Evolutionary conservation across 2,329 filamentous ascomycete species (phyloP).

Genomic region (Colletotrichum scovillei): DNA sequence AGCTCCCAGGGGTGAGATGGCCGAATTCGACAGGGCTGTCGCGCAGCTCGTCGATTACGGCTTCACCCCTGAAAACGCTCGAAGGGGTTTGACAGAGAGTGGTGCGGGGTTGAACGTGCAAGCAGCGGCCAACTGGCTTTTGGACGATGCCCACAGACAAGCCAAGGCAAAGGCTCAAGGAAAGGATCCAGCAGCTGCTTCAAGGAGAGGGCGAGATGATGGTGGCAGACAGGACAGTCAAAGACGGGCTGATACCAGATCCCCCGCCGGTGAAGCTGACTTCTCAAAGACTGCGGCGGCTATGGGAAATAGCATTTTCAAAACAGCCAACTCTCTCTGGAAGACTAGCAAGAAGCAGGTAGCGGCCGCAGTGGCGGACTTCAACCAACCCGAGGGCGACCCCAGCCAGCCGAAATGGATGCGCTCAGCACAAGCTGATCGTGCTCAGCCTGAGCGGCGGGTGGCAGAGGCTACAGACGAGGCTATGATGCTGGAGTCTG

Average conservation of each 20-base stretch:
- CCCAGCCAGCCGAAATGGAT: constrained; percentile 94
- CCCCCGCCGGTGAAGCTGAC: constrained; percentile 74
- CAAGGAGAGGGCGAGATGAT: constrained; percentile 51
- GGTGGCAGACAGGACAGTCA: constrained; percentile 35
- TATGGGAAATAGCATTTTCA: constrained; percentile 85
- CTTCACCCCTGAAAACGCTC: constrained; percentile 87
- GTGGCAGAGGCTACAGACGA: constrained; percentile 70
- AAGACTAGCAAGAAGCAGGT: constrained; percentile 94
- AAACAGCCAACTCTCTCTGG: constrained; percentile 95
- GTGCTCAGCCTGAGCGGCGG: constrained; percentile 47
- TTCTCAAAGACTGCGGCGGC: constrained; percentile 84
- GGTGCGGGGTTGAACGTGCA: constrained; percentile 85
- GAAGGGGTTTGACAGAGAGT: constrained; percentile 81
- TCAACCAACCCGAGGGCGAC: constrained; percentile 78
- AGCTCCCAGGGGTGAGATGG: constrained; percentile 40
- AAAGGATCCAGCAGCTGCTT: constrained; percentile 56
- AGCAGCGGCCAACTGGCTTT: constrained; percentile 86
- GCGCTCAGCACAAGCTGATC: constrained; percentile 71
- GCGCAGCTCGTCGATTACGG: constrained; percentile 95
- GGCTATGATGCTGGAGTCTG: constrained; percentile 82
- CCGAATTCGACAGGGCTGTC: constrained; percentile 78
- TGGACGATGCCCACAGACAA: constrained; percentile 91
- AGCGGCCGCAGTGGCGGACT: constrained; percentile 90
- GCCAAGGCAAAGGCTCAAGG: constrained; percentile 77
- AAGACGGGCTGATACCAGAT: constrained; percentile 60